These are phyloP conservation scores for Collybia sordida DNA, from an alignment of 768 basidiomycete species.

Conservation along the genomic window DNA sequence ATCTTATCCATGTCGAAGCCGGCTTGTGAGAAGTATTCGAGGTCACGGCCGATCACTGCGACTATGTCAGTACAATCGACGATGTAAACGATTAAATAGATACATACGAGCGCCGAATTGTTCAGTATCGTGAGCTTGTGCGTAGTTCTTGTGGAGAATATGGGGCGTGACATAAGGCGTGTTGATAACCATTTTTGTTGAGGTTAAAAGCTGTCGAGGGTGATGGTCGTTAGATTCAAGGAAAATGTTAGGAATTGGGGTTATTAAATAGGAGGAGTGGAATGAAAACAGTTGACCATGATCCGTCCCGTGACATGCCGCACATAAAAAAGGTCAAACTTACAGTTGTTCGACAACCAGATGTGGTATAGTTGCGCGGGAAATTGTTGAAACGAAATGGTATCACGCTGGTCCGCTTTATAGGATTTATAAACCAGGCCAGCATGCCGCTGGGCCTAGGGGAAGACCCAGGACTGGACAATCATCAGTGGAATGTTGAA, in stretches of 20 bases:
- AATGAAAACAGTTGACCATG: constrained; percentile 10
- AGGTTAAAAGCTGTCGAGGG: constrained; percentile 11
- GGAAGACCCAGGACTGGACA: constrained; percentile 19
- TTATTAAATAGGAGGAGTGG: constrained; percentile 18
- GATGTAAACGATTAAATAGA: constrained; percentile 5
- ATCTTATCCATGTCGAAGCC: constrained; percentile 99
- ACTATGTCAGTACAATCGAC: constrained; percentile 5
- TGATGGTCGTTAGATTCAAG: constrained; percentile 16
- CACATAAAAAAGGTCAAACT: constrained; percentile 1
- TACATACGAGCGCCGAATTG: constrained; percentile 55
- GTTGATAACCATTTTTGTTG: constrained; percentile 60
- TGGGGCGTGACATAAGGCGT: constrained; percentile 89
- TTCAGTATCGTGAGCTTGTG: constrained; percentile 71
- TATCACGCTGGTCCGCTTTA: constrained; percentile 26
- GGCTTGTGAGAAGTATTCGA: constrained; percentile 97
- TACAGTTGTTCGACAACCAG: constrained; percentile 4
- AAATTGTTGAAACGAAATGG: constrained; percentile 13
- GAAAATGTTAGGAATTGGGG: constrained; percentile 7
- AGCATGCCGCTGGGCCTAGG: constrained; percentile 38
- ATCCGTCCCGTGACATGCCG: constrained; percentile 22
- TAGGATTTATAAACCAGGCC: constrained; percentile 23
- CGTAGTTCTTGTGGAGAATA: constrained; percentile 86
- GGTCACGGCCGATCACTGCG: constrained; percentile 86
- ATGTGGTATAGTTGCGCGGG: constrained; percentile 3
- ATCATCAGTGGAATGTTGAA: constrained; percentile 15